These are phyloP conservation scores for Tylopilus sp. DNA, from an alignment of 768 basidiomycete genomes.

Conservation along the genomic window DNA sequence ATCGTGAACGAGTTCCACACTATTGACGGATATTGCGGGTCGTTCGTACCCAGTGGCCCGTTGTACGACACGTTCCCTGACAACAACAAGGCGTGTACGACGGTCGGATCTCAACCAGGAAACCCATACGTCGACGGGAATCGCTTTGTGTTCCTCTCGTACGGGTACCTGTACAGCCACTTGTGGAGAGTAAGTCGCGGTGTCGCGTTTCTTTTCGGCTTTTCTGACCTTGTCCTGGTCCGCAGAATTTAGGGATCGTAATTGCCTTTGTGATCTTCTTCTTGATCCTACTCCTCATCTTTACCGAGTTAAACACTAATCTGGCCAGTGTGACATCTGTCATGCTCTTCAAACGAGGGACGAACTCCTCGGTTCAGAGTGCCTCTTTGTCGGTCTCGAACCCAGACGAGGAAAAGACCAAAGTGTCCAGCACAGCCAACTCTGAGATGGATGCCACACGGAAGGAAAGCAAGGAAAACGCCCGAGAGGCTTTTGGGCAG, in stretches of 20 bases:
- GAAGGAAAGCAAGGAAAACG: conserved; percentile 15
- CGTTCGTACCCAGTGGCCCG: conserved; percentile 58
- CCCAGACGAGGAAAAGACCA: conserved; percentile 30
- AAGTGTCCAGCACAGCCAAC: conserved; percentile 3
- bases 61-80: conserved; percentile 55
- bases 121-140: conserved; percentile 59
- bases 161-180: conserved; percentile 41
- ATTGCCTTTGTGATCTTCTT: conserved; percentile 63
- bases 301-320: conserved; percentile 53
- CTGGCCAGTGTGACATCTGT: conserved; percentile 38
- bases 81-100: conserved; percentile 73
- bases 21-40: conserved; percentile 56
- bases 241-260: conserved; percentile 65
- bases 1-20: conserved; percentile 82
- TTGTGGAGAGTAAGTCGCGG: conserved; percentile 43
- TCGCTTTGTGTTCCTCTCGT: conserved; percentile 46
- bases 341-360: conserved; percentile 64
- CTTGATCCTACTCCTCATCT: conserved; percentile 48
- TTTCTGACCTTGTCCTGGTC: too few species aligned
- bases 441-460: conserved; percentile 5
- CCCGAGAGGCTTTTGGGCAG: conserved; percentile 35
- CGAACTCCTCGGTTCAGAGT: conserved; percentile 24
- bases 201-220: too few species aligned
- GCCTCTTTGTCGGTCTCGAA: conserved; percentile 11
- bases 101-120: conserved; percentile 62